Evolutionary conservation across 2,329 filamentous ascomycete species (phyloP).

Genomic region (Ambrosiella cleistominuta): DNA sequence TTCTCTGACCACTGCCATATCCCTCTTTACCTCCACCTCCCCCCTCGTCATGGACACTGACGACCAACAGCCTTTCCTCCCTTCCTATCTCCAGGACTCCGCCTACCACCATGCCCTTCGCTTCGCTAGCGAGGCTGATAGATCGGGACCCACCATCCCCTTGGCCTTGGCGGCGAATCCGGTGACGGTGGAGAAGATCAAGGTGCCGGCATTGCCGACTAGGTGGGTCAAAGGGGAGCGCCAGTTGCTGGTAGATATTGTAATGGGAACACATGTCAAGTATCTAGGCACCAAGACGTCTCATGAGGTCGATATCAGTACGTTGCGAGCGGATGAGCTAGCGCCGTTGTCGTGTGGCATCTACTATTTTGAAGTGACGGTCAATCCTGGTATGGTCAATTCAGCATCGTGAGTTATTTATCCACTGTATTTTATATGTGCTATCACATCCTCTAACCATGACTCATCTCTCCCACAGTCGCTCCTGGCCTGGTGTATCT

Average conservation of each 20-base stretch:
- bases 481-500: not conserved
- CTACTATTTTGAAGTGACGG: slow-evolving; percentile 72
- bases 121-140: not conserved
- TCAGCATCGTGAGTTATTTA: not conserved
- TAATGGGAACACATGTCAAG: slow-evolving; percentile 38
- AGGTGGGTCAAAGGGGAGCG: not conserved
- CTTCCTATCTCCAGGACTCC: not conserved
- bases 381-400: slow-evolving; percentile 19
- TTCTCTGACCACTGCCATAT: not conserved
- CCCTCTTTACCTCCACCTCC: not conserved
- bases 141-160: not conserved
- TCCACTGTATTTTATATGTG: not conserved
- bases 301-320: slow-evolving; percentile 53
- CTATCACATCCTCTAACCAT: too few species aligned
- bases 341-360: slow-evolving; percentile 85
- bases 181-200: not conserved
- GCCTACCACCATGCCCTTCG: not conserved
- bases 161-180: not conserved
- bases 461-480: too few species aligned
- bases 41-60: not conserved
- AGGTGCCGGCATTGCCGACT: not conserved
- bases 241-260: not conserved
- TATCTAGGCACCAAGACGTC: slow-evolving; percentile 28
- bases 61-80: not conserved
- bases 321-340: slow-evolving; percentile 64